These are phyloP conservation scores for Globisporangium spinosum DNA, from an alignment of 352 stramenopile species.

Conservation along the genomic window DNA sequence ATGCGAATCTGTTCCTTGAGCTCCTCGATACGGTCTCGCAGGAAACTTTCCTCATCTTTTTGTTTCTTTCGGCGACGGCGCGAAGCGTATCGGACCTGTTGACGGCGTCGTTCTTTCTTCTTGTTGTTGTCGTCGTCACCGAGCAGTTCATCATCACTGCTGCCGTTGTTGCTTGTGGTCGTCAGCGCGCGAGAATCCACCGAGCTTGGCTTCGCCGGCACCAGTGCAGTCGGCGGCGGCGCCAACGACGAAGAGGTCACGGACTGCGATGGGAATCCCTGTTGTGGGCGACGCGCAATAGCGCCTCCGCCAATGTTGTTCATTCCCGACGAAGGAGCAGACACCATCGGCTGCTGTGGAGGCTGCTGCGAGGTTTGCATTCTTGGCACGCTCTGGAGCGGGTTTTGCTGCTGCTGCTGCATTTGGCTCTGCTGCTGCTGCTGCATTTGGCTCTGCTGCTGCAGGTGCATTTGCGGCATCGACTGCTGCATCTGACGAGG, in stretches of 20 bases:
- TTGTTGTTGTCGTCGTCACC: slow-evolving; percentile 58
- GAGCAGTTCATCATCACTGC: slow-evolving; percentile 53
- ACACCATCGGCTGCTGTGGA: slow-evolving; percentile 13
- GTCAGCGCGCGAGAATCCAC: slow-evolving; percentile 38
- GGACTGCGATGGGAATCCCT: slow-evolving; percentile 15
- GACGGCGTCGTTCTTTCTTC: slow-evolving; percentile 77
- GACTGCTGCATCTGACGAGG: slow-evolving; percentile 20
- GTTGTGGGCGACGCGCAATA: slow-evolving; percentile 12
- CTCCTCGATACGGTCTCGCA: slow-evolving; percentile 78
- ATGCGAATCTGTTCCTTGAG: slow-evolving; percentile 84
- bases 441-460: slow-evolving; percentile 16
- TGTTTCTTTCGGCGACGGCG: slow-evolving; percentile 79
- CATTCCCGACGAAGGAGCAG: slow-evolving; percentile 12
- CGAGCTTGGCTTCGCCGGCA: slow-evolving; percentile 34
- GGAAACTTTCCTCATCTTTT: slow-evolving; percentile 79
- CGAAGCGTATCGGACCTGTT: slow-evolving; percentile 79
- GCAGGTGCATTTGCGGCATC: slow-evolving; percentile 23
- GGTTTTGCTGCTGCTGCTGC: slow-evolving; percentile 15
- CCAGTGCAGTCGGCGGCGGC: slow-evolving; percentile 29
- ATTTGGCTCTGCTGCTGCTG: slow-evolving; percentile 13
- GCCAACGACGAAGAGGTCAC: slow-evolving; percentile 25
- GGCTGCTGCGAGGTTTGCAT: slow-evolving; percentile 13
- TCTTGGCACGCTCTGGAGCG: slow-evolving; percentile 16
- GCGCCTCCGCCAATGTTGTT: slow-evolving; percentile 2
- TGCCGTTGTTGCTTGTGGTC: slow-evolving; percentile 50